phyloP scores from a whole-genome alignment of 805 yeast species.

The Schizosaccharomyces osmophilus region DNA sequence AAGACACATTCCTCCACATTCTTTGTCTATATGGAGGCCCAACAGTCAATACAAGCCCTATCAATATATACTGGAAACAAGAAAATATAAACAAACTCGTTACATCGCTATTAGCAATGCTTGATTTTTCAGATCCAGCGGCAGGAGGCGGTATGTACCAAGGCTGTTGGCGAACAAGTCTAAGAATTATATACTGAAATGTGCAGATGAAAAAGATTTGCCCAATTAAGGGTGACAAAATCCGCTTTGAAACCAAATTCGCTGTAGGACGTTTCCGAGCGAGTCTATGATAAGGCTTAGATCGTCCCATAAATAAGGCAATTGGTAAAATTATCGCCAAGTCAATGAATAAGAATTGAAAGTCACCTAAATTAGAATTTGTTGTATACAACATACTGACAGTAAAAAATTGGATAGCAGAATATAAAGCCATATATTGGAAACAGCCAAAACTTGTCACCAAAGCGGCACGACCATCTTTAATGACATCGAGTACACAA shows the following conservation, averaged over 20 bases:
- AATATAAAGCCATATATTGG: constrained; percentile 90
- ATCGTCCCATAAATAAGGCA: constrained; percentile 94
- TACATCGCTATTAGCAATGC: constrained; percentile 71
- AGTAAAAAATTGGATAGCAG: constrained; percentile 84
- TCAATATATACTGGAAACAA: constrained; percentile 69
- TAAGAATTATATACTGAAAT: constrained; percentile 40
- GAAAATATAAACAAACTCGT: constrained; percentile 60
- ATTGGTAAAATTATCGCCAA: constrained; percentile 72
- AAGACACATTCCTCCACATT: constrained; percentile 23
- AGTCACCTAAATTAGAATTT: constrained; percentile 88
- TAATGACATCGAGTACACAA: constrained; percentile 74
- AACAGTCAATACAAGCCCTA: constrained; percentile 60
- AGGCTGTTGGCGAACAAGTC: constrained; percentile 33
- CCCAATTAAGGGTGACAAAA: constrained; percentile 58
- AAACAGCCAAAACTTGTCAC: constrained; percentile 92
- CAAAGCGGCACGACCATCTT: constrained; percentile 82
- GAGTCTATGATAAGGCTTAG: constrained; percentile 42
- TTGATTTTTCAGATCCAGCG: constrained; percentile 48
- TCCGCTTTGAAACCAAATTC: constrained; percentile 69
- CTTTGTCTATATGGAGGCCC: constrained; percentile 89
- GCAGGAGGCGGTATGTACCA: constrained; percentile 40
- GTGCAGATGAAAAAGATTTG: constrained; percentile 36
- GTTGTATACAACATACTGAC: constrained; percentile 63
- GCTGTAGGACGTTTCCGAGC: constrained; percentile 73
- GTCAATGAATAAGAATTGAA: constrained; percentile 87